phyloP scores from a whole-genome alignment of 2,329 filamentous ascomycete genomes.

The Apiospora malaysiana region DNA sequence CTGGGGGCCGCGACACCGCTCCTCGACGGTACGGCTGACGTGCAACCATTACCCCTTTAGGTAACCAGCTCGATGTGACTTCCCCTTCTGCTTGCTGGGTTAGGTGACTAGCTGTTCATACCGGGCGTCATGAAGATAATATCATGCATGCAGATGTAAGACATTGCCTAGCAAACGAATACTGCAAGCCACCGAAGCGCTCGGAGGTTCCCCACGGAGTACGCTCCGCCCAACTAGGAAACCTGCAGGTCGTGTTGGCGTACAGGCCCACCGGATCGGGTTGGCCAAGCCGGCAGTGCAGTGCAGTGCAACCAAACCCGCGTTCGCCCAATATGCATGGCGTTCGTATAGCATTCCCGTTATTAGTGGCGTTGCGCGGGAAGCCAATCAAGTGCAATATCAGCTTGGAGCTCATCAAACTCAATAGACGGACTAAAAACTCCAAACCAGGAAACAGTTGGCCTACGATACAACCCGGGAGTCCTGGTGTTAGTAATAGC shows the following conservation, averaged over 20 bases:
- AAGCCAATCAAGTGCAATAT: background rate
- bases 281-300: conserved; percentile 1
- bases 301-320: background rate
- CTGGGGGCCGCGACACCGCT: background rate
- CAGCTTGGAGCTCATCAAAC: background rate
- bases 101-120: background rate
- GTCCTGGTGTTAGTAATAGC: background rate
- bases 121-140: background rate
- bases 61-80: background rate
- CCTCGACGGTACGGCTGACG: background rate
- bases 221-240: background rate
- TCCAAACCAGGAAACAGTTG: background rate
- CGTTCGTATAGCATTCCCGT: background rate
- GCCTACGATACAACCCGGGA: background rate
- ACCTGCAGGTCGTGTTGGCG: background rate
- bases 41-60: background rate
- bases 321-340: background rate
- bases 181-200: conserved; percentile 1
- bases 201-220: conserved; percentile 13
- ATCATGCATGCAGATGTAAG: background rate
- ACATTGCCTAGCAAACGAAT: background rate
- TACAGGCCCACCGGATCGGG: conserved; percentile 8
- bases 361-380: background rate
- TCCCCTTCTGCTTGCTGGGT: background rate
- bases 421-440: background rate